These are phyloP conservation scores for Nannizziopsis barbatae DNA, from an alignment of 2,329 filamentous ascomycete genomes.

Conservation along the genomic window DNA sequence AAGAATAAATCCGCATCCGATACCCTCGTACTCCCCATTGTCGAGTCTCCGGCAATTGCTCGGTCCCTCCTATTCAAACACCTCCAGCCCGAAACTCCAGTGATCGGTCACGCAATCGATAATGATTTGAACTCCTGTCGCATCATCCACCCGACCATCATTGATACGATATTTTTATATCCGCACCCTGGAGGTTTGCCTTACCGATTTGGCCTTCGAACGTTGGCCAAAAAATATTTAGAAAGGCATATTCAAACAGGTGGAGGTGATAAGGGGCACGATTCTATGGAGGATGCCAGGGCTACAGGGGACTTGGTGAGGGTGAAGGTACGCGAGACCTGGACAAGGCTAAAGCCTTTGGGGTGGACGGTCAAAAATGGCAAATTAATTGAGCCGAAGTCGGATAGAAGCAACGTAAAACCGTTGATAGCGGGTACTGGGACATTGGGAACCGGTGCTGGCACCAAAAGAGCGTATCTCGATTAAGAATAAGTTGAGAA, in stretches of 20 bases:
- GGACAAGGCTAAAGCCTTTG: constrained; percentile 52
- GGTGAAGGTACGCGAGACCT: constrained; percentile 57
- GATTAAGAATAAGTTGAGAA: not conserved
- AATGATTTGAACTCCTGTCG: constrained; percentile 85
- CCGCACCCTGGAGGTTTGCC: constrained; percentile 70
- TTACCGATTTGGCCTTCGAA: constrained; percentile 63
- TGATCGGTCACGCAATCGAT: constrained; percentile 88
- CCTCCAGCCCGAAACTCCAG: constrained; percentile 62
- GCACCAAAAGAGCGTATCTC: not conserved
- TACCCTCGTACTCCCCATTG: constrained; percentile 51
- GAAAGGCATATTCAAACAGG: constrained; percentile 69
- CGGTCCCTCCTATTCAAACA: constrained; percentile 65
- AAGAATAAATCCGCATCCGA: constrained; percentile 14
- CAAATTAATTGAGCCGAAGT: constrained; percentile 20
- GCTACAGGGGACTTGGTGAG: constrained; percentile 79
- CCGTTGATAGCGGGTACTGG: not conserved
- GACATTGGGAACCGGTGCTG: not conserved
- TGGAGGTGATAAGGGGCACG: constrained; percentile 55
- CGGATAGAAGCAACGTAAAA: not conserved
- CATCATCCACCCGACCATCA: constrained; percentile 69
- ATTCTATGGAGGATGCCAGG: constrained; percentile 82
- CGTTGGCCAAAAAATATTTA: constrained; percentile 58
- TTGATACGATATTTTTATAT: constrained; percentile 78
- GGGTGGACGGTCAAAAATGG: constrained; percentile 56
- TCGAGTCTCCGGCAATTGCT: constrained; percentile 62